These are phyloP conservation scores for Porcisia hertigi DNA, from an alignment of 208 protist genomes.

Conservation along the genomic window DNA sequence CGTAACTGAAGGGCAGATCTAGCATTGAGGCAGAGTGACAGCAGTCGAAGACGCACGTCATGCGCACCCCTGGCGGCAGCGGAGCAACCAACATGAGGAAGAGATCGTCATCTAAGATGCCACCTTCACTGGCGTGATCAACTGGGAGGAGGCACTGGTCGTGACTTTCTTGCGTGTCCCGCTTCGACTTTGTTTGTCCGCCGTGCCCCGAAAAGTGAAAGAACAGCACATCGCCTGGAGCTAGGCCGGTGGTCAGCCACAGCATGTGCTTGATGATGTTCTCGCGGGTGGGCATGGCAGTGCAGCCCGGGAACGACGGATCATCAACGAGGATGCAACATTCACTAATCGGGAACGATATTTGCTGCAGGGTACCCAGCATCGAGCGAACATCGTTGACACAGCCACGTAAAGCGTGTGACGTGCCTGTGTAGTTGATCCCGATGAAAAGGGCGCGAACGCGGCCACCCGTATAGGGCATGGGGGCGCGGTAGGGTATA, in stretches of 20 bases:
- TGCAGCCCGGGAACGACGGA: slow-evolving; percentile 70
- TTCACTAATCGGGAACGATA: slow-evolving; percentile 81
- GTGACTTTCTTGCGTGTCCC: slow-evolving; percentile 70
- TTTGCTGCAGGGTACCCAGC: slow-evolving; percentile 75
- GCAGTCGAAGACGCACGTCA: slow-evolving; percentile 94
- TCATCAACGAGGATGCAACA: slow-evolving; percentile 90
- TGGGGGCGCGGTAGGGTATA: slow-evolving; percentile 71
- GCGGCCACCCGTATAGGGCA: slow-evolving; percentile 80
- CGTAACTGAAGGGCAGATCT: slow-evolving; percentile 89
- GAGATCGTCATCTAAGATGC: slow-evolving; percentile 91
- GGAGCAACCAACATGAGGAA: slow-evolving; percentile 74
- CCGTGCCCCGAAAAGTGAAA: slow-evolving; percentile 93
- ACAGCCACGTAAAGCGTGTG: slow-evolving; percentile 71
- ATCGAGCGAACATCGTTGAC: slow-evolving; percentile 88
- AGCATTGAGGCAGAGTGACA: slow-evolving; percentile 92
- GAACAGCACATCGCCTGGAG: slow-evolving; percentile 89
- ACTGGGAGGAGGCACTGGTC: slow-evolving; percentile 87
- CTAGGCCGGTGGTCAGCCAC: slow-evolving; percentile 76
- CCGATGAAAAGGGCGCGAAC: slow-evolving; percentile 91
- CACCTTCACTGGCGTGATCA: slow-evolving; percentile 64
- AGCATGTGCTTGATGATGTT: slow-evolving; percentile 89
- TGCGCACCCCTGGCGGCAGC: slow-evolving; percentile 76
- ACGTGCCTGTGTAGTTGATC: slow-evolving; percentile 88
- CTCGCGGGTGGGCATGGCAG: slow-evolving; percentile 68
- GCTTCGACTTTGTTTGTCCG: slow-evolving; percentile 48